phyloP scores from a whole-genome alignment of 345 rosid genomes.

The Salix suchowensis region DNA sequence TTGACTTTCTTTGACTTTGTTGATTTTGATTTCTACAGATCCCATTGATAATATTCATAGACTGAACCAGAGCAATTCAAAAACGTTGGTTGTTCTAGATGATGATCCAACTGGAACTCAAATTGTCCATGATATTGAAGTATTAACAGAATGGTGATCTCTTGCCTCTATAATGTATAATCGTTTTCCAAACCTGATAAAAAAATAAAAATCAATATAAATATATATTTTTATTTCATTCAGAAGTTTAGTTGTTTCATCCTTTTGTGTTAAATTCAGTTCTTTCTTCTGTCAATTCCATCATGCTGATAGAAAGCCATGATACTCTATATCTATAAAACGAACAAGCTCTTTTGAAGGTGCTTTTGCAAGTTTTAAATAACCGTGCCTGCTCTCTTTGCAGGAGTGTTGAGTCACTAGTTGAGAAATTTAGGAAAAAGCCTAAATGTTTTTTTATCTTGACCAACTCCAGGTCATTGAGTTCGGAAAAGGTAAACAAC shows the following conservation, averaged over 20 bases:
- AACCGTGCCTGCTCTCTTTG: background rate
- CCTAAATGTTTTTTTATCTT: constrained; percentile 86
- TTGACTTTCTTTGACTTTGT: too few species aligned
- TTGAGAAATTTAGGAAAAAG: constrained; percentile 61
- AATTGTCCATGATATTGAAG: constrained; percentile 95
- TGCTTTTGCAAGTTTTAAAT: background rate
- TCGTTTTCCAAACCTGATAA: background rate
- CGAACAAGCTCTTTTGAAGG: too few species aligned
- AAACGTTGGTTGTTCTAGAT: constrained; percentile 85
- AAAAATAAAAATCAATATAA: background rate
- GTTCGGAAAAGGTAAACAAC: constrained; percentile 71
- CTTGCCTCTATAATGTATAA: constrained; percentile 3
- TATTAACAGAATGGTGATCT: constrained; percentile 87
- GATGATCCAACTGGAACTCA: constrained; percentile 99
- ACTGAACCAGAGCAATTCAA: constrained; percentile 56
- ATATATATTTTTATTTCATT: background rate
- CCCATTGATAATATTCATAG: constrained; percentile 57
- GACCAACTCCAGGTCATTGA: constrained; percentile 84
- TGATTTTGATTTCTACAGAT: too few species aligned
- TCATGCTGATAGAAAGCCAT: background rate
- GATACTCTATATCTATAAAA: background rate
- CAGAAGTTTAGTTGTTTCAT: background rate
- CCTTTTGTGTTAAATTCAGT: background rate
- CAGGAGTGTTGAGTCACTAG: constrained; percentile 73
- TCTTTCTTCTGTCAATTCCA: background rate